phyloP scores from a whole-genome alignment of 495 filamentous ascomycete species.

The Penicillium goetzii region DNA sequence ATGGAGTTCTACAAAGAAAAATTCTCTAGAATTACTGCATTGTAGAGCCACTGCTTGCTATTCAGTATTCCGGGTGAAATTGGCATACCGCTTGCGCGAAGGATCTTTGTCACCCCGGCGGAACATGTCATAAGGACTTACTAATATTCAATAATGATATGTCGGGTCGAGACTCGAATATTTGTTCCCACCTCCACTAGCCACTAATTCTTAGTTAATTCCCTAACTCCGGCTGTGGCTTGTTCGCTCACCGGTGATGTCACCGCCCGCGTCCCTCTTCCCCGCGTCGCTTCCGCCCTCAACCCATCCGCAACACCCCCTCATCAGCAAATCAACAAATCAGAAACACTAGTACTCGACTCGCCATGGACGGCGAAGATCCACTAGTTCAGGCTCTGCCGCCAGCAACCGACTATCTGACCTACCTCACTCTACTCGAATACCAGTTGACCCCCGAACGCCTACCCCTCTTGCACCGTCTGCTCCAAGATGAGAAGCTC shows the following conservation, averaged over 20 bases:
- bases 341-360: not conserved
- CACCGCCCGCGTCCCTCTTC: conserved; percentile 6
- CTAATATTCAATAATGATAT: too few species aligned
- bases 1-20: too few species aligned
- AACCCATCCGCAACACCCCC: conserved; percentile 5
- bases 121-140: too few species aligned
- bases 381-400: conserved; percentile 59
- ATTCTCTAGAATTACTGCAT: not conserved
- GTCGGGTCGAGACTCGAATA: too few species aligned
- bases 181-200: not conserved
- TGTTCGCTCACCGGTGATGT: not conserved
- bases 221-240: not conserved
- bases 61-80: too few species aligned
- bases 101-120: too few species aligned
- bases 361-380: conserved; percentile 32
- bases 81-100: too few species aligned
- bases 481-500: conserved; percentile 81
- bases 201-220: not conserved
- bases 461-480: conserved; percentile 73
- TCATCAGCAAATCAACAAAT: conserved; percentile 9
- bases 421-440: conserved; percentile 86
- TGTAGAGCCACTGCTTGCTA: too few species aligned
- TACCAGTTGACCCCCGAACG: conserved; percentile 78
- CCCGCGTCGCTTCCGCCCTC: conserved; percentile 1
- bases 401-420: conserved; percentile 78